phyloP scores from a whole-genome alignment of 164 flowering plant species.

The Warburgia ugandensis region DNA sequence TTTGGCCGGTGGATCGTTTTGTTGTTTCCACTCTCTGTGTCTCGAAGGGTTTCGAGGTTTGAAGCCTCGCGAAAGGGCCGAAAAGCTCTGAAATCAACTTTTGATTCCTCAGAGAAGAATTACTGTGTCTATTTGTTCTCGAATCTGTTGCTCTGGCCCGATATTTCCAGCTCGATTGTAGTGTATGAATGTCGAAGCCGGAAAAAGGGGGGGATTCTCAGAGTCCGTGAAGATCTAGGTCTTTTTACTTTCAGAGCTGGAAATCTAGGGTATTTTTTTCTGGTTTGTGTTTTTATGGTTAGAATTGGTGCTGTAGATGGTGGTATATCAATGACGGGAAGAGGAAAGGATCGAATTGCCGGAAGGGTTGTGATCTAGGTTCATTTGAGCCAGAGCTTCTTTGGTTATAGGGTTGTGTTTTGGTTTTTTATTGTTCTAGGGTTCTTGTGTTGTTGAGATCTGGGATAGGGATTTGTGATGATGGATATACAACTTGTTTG shows the following conservation, averaged over 20 bases:
- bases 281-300: not conserved
- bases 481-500: slow-evolving; percentile 62
- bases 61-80: slow-evolving; percentile 1
- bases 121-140: not conserved
- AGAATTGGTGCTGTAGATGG: not conserved
- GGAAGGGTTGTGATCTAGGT: slow-evolving; percentile 2
- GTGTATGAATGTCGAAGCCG: too few relatives aligned
- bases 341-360: slow-evolving; percentile 5
- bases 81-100: slow-evolving; percentile 2
- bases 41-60: slow-evolving; percentile 10
- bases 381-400: not conserved
- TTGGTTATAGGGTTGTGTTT: slow-evolving; percentile 6
- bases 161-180: too few relatives aligned
- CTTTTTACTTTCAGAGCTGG: not conserved
- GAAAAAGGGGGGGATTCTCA: not conserved
- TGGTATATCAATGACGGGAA: slow-evolving; percentile 3
- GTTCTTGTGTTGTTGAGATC: too few relatives aligned
- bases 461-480: too few relatives aligned
- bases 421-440: slow-evolving; percentile 8
- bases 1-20: not conserved
- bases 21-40: not conserved
- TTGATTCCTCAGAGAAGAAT: not conserved
- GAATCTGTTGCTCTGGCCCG: too few relatives aligned
- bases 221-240: slow-evolving; percentile 13
- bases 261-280: not conserved